These are phyloP conservation scores for Rhizopogon rudus DNA, from an alignment of 768 basidiomycete species.

Conservation along the genomic window DNA sequence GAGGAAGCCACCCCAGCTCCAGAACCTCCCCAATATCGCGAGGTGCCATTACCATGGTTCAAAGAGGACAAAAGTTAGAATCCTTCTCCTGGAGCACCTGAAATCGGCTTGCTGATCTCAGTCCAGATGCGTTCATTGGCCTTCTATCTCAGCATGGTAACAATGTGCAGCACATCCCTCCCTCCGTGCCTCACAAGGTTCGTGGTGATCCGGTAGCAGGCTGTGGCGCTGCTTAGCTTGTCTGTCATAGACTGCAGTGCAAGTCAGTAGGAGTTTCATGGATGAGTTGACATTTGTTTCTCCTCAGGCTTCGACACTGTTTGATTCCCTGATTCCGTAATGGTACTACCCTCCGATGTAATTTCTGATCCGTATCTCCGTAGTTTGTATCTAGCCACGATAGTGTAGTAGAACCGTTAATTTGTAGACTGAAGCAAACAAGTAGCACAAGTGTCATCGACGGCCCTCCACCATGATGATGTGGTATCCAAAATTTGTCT, in stretches of 20 bases:
- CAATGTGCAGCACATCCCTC: slow-evolving; percentile 66
- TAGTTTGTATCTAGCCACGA: slow-evolving; percentile 1
- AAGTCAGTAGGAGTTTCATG: slow-evolving; percentile 37
- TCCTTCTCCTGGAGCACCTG: background rate
- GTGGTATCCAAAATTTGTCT: slow-evolving; percentile 83
- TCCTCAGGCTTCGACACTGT: background rate
- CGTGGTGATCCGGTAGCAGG: slow-evolving; percentile 6
- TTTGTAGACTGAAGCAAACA: background rate
- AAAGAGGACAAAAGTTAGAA: slow-evolving; percentile 60
- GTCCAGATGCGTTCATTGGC: slow-evolving; percentile 33
- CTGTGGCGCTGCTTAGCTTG: slow-evolving; percentile 5
- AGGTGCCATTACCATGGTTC: slow-evolving; percentile 50
- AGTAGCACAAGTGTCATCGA: slow-evolving; percentile 30
- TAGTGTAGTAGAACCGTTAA: background rate
- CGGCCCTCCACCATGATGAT: slow-evolving; percentile 91
- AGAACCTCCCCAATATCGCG: slow-evolving; percentile 18
- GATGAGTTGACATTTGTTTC: background rate
- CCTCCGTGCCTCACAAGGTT: slow-evolving; percentile 61
- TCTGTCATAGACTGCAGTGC: slow-evolving; percentile 42
- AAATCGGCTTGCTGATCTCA: slow-evolving; percentile 12
- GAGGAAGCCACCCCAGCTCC: slow-evolving; percentile 16
- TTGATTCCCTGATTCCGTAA: background rate
- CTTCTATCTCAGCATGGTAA: slow-evolving; percentile 60
- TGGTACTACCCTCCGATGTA: background rate
- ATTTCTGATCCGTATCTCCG: slow-evolving; percentile 3